A percentile compares a stretch with the other conserved stretches of the same genome.
Evolutionary conservation across 441 rosid species (phyloP).

Genomic region (Sinapis alba): DNA sequence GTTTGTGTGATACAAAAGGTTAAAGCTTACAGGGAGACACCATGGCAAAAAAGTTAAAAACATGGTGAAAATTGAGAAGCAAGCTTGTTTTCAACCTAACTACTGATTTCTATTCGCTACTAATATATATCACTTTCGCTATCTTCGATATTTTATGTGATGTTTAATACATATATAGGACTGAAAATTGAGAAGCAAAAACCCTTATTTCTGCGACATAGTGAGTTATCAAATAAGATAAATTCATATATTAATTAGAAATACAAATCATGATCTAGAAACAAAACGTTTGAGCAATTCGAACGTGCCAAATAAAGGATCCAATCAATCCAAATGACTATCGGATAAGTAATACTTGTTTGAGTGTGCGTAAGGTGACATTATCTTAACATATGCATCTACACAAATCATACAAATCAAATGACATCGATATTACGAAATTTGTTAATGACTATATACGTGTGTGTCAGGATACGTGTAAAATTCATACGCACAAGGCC

Average conservation of each 20-base stretch:
- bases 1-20: too few relatives aligned
- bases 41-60: too few relatives aligned
- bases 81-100: not conserved
- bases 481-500: too few relatives aligned
- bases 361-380: not conserved
- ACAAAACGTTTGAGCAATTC: not conserved
- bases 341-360: not conserved
- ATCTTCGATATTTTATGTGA: not conserved
- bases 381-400: not conserved
- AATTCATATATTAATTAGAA: not conserved
- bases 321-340: not conserved
- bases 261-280: not conserved
- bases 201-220: not conserved
- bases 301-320: not conserved
- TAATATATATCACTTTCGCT: not conserved
- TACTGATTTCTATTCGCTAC: not conserved
- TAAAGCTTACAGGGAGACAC: too few relatives aligned
- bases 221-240: not conserved
- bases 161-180: not conserved
- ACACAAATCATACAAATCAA: not conserved
- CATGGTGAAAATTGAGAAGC: too few relatives aligned
- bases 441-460: not conserved
- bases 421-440: not conserved
- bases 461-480: not conserved
- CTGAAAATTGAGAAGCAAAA: not conserved